Percentiles rank a stretch among this genome's conserved stretches.
phyloP scores from a whole-genome alignment of 1,139 yeast species.

The Chernovozyma aurita region DNA sequence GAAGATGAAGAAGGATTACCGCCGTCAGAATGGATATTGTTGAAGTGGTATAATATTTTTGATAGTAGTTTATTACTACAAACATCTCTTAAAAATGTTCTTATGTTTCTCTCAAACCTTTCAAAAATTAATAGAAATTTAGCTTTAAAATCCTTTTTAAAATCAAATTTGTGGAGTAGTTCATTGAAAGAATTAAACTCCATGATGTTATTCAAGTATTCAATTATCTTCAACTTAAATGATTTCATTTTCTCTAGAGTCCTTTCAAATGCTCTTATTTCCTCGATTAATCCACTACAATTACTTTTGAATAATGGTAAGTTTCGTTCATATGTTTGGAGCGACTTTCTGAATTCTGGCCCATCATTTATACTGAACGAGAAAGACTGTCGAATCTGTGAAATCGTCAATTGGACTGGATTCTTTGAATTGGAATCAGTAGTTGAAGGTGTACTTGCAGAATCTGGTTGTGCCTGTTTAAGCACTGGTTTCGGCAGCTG shows the following conservation, averaged over 20 bases:
- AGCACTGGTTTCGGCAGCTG: background rate
- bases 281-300: slow-evolving; percentile 31
- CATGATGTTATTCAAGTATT: slow-evolving; percentile 17
- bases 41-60: slow-evolving; percentile 16
- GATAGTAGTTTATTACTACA: slow-evolving; percentile 26
- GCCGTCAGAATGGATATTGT: background rate
- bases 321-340: slow-evolving; percentile 50
- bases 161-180: slow-evolving; percentile 19
- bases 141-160: slow-evolving; percentile 18
- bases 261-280: slow-evolving; percentile 27
- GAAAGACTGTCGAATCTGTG: slow-evolving; percentile 27
- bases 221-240: slow-evolving; percentile 21
- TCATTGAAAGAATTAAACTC: slow-evolving; percentile 19
- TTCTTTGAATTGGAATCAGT: background rate
- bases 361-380: slow-evolving; percentile 58
- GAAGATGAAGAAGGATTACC: background rate
- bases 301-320: slow-evolving; percentile 46
- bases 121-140: slow-evolving; percentile 23
- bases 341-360: slow-evolving; percentile 62
- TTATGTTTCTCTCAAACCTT: slow-evolving; percentile 30
- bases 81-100: slow-evolving; percentile 27
- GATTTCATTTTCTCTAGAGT: slow-evolving; percentile 15
- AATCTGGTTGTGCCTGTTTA: background rate
- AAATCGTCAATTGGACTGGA: slow-evolving; percentile 1
- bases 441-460: background rate